Evolutionary conservation across 2,329 filamentous ascomycete species (phyloP).

Genomic region (Scedosporium boydii): DNA sequence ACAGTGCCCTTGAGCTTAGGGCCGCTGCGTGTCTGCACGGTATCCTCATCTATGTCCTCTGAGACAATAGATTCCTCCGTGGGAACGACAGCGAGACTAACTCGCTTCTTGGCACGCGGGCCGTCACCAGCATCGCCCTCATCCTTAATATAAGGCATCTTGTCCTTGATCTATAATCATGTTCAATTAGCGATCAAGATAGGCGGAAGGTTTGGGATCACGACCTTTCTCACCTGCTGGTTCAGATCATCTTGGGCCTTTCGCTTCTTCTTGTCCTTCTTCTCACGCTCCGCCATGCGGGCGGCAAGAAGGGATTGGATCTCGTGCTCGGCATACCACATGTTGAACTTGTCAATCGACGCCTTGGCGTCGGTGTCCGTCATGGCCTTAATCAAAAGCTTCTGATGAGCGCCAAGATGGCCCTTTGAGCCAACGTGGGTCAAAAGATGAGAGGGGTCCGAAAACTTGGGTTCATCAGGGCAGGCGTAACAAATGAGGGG

Average conservation of each 20-base stretch:
- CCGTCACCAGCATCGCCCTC: background rate
- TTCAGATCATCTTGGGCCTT: background rate
- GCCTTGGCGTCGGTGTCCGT: slow-evolving; percentile 56
- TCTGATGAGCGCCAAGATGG: slow-evolving; percentile 79
- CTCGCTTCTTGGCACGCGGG: background rate
- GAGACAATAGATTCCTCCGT: background rate
- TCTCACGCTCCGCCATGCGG: slow-evolving; percentile 43
- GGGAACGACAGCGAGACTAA: too few species aligned
- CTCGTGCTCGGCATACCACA: slow-evolving; percentile 66
- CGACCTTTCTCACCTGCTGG: background rate
- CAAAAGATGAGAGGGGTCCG: slow-evolving; percentile 82
- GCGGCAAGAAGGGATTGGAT: slow-evolving; percentile 68
- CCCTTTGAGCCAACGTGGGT: slow-evolving; percentile 89
- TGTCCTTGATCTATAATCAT: background rate
- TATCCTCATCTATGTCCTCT: slow-evolving; percentile 2
- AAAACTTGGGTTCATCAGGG: slow-evolving; percentile 69
- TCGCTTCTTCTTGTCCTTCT: slow-evolving; percentile 11
- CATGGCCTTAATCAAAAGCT: slow-evolving; percentile 62
- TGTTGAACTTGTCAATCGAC: slow-evolving; percentile 58
- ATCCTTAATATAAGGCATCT: background rate
- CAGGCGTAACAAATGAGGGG: slow-evolving; percentile 77
- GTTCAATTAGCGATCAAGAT: background rate
- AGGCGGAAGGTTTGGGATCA: background rate
- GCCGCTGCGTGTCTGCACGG: slow-evolving; percentile 5
- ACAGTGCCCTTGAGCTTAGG: slow-evolving; percentile 55